phyloP scores from a whole-genome alignment of 345 rosid genomes.

The Moricandia arvensis region DNA sequence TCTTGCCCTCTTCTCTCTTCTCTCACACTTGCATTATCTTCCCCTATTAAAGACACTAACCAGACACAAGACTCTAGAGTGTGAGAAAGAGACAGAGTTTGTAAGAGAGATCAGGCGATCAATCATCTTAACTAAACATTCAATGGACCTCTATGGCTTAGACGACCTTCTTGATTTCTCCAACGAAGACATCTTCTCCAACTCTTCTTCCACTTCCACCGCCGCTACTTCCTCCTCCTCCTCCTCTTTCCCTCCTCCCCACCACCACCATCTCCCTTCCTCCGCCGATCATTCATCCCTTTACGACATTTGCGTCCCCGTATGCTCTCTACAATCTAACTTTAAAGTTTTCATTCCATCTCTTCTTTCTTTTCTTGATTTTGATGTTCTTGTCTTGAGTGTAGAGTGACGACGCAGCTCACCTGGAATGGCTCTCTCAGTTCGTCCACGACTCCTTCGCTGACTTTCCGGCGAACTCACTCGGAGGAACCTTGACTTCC shows the following conservation, averaged over 20 bases:
- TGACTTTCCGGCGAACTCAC: conserved; percentile 49
- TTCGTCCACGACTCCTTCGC: conserved; percentile 73
- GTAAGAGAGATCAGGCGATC: background rate
- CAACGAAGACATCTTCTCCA: conserved; percentile 39
- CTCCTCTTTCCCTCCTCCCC: conserved; percentile 24
- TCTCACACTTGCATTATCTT: background rate
- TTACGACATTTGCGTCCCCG: conserved; percentile 65
- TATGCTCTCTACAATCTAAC: conserved; percentile 14
- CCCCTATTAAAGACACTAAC: conserved; percentile 30
- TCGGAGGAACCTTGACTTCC: conserved; percentile 37
- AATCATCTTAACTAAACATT: too few species aligned
- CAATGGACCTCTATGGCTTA: conserved; percentile 58
- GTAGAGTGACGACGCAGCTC: conserved; percentile 78
- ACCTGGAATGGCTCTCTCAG: conserved; percentile 76
- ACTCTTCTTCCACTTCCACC: conserved; percentile 38
- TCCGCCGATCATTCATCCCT: conserved; percentile 41
- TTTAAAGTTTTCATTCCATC: background rate
- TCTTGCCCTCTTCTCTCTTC: conserved; percentile 27
- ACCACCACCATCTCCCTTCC: conserved; percentile 43
- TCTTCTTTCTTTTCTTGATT: background rate
- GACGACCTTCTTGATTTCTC: conserved; percentile 48
- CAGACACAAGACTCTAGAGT: background rate
- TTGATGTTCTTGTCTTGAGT: background rate
- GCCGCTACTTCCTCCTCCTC: conserved; percentile 29
- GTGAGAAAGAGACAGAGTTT: background rate